Evolutionary conservation across 2,329 filamentous ascomycete genomes (phyloP).

Genomic region (Monilinia fructigena): DNA sequence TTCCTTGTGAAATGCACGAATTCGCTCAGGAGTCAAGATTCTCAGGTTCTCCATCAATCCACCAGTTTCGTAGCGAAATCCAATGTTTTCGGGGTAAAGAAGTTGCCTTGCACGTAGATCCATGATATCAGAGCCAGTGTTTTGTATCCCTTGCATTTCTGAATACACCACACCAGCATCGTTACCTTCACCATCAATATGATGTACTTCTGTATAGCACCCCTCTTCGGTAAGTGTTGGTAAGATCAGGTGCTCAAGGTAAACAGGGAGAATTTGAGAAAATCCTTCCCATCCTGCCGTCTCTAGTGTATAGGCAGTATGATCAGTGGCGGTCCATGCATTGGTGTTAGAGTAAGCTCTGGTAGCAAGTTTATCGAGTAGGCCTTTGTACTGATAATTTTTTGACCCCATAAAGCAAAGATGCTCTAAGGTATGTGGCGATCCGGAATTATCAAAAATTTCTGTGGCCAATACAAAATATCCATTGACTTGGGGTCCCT

Average conservation of each 20-base stretch:
- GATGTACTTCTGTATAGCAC: slow-evolving; percentile 94
- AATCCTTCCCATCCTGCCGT: slow-evolving; percentile 98
- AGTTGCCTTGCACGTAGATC: slow-evolving; percentile 76
- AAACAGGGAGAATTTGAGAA: slow-evolving; percentile 88
- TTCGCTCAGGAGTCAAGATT: slow-evolving; percentile 81
- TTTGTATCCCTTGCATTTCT: slow-evolving; percentile 96
- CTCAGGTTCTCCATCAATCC: slow-evolving; percentile 92
- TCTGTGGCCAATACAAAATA: slow-evolving; percentile 96
- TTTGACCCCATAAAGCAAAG: slow-evolving; percentile 88
- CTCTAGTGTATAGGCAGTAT: slow-evolving; percentile 93
- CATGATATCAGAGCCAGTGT: slow-evolving; percentile 81
- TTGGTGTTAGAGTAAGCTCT: slow-evolving; percentile 93
- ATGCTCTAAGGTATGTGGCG: slow-evolving; percentile 83
- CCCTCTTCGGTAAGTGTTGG: slow-evolving; percentile 90
- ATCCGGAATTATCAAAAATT: slow-evolving; percentile 94
- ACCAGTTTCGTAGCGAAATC: slow-evolving; percentile 97
- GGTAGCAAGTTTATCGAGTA: slow-evolving; percentile 90
- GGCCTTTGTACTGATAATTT: slow-evolving; percentile 90
- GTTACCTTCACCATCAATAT: slow-evolving; percentile 88
- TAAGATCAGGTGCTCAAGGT: slow-evolving; percentile 88
- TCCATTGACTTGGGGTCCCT: slow-evolving; percentile 91
- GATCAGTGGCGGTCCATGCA: slow-evolving; percentile 94
- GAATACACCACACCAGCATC: slow-evolving; percentile 98
- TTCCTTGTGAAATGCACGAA: slow-evolving; percentile 88
- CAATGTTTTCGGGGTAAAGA: slow-evolving; percentile 83